Conservation (phyloP, 2,329 filamentous ascomycete genomes). For the Phyllosticta paracitricarpa region DNA sequence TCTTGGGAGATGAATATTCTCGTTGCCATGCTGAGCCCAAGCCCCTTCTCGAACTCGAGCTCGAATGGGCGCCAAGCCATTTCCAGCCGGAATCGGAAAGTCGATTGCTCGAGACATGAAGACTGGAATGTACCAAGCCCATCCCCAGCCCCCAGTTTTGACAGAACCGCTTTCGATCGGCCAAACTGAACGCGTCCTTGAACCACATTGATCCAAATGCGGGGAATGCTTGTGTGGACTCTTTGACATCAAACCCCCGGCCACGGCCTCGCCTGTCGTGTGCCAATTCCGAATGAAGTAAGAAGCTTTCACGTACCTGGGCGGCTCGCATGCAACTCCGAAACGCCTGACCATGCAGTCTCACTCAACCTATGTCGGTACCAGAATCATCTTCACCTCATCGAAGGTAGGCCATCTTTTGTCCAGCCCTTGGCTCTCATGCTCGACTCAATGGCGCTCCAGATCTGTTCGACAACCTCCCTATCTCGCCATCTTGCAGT, state of each 20-base stretch:
- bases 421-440: slow-evolving; percentile 83
- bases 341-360: neutral
- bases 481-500: slow-evolving; percentile 69
- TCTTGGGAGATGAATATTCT: neutral
- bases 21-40: neutral
- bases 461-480: slow-evolving; percentile 86
- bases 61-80: neutral
- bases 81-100: neutral
- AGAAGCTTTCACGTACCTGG: neutral
- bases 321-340: neutral
- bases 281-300: neutral
- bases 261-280: neutral
- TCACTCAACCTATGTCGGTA: neutral
- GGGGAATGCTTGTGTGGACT: neutral
- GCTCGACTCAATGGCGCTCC: slow-evolving; percentile 76
- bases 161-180: neutral
- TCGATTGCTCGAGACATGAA: neutral
- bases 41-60: neutral
- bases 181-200: neutral
- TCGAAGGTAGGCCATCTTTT: slow-evolving; percentile 44
- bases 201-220: neutral
- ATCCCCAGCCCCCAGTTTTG: neutral
- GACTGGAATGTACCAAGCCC: neutral
- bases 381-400: neutral
- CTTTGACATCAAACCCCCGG: neutral